These are phyloP conservation scores for Zoysia matrella DNA, from an alignment of 202 grass and related monocot species.

Conservation along the genomic window DNA sequence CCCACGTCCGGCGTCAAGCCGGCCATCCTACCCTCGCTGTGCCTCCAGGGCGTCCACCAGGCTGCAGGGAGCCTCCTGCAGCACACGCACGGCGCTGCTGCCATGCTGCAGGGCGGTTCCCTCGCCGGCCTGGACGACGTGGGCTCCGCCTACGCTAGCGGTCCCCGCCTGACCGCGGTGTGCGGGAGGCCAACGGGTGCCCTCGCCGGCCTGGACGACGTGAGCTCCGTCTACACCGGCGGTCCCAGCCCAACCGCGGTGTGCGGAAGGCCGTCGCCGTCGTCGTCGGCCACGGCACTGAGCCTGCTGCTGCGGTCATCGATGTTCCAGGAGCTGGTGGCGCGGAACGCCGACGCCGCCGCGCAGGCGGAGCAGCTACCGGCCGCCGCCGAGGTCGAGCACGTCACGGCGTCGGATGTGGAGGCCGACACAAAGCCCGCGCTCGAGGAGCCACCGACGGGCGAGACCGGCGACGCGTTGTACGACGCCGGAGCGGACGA, in stretches of 20 bases:
- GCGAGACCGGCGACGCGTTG: neutral
- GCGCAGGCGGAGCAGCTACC: neutral
- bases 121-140: conserved; percentile 24
- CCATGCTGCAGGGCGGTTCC: conserved; percentile 25
- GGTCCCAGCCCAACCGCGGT: neutral
- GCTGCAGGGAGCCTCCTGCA: neutral
- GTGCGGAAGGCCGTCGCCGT: conserved; percentile 23
- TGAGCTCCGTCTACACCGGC: conserved; percentile 13
- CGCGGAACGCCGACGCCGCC: conserved; percentile 23
- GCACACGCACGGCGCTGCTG: neutral
- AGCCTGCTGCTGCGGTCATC: conserved; percentile 63
- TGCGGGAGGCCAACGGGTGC: conserved; percentile 6
- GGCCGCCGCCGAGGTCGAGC: neutral
- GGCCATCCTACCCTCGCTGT: neutral
- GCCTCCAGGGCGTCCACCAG: conserved; percentile 14
- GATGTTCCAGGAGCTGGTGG: conserved; percentile 62
- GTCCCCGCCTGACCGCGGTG: neutral
- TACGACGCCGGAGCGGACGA: conserved; percentile 31
- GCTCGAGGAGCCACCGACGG: neutral
- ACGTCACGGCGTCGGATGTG: neutral
- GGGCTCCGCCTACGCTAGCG: conserved; percentile 6
- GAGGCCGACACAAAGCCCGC: neutral
- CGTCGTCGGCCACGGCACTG: conserved; percentile 55
- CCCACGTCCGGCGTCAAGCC: neutral
- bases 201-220: conserved; percentile 15